Conservation (phyloP, 352 stramenopile genomes). For the Phytophthora litchii region DNA sequence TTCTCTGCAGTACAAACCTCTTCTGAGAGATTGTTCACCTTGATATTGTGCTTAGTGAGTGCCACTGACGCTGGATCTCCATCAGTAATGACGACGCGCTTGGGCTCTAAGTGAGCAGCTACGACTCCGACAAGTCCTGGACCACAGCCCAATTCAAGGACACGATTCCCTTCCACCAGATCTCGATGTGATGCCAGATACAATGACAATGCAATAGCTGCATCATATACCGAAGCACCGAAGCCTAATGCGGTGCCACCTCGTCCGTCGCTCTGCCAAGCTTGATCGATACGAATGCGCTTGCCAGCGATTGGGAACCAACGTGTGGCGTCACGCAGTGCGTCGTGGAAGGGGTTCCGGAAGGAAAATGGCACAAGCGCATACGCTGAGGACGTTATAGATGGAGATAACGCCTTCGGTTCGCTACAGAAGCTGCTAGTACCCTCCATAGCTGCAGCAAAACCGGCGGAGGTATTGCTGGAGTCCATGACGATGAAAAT, state of each 20-base stretch:
- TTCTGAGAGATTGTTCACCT: constrained; percentile 18
- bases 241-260: constrained; percentile 79
- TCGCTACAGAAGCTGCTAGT: constrained; percentile 3
- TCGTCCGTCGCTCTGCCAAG: constrained; percentile 77
- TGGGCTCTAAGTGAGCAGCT: constrained; percentile 53
- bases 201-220: constrained; percentile 76
- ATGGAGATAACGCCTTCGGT: background rate
- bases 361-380: constrained; percentile 78
- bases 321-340: constrained; percentile 63
- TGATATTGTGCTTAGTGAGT: constrained; percentile 68
- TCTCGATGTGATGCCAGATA: constrained; percentile 69
- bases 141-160: constrained; percentile 79
- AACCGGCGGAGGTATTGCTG: background rate
- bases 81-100: constrained; percentile 67
- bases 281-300: constrained; percentile 71
- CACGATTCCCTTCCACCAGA: constrained; percentile 50
- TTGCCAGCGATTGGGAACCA: constrained; percentile 69
- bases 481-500: constrained; percentile 17
- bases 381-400: constrained; percentile 9
- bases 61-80: constrained; percentile 71
- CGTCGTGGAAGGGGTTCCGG: constrained; percentile 77
- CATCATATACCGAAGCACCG: constrained; percentile 84
- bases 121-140: constrained; percentile 78
- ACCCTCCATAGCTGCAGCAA: constrained; percentile 27
- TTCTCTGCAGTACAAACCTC: constrained; percentile 39